Evolutionary conservation across 2,329 filamentous ascomycete genomes (phyloP), one percentile per base, ranked within the genome.

Genomic region (Eurotiales sp.): DNA sequence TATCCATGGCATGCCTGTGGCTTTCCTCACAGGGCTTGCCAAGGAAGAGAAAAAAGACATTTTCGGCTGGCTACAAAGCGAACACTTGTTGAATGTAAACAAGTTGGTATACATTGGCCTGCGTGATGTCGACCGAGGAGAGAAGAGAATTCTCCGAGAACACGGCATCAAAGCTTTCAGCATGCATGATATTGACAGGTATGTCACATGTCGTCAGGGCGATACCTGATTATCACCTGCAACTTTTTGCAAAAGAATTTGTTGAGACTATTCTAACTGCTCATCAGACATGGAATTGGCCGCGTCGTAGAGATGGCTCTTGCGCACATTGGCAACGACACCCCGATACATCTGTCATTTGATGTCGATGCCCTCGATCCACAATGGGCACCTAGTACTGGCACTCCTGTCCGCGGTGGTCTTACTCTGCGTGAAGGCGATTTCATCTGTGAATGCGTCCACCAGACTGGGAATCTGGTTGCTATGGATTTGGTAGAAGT

Each of bases 281-380:
- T 11, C 14, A 3, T 42, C 57, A 90, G 89, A 49, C 80, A 97
- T 66, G 93, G 93, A 42, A 99, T 99, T 63, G 93, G 93, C 50
- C 87, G 86, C 58, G 90, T 99, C 58, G 90, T 99, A 75, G 93
- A 97, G 65, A 95, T 96, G 92, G 92, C 92, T n/a, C 80, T 99
- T 48, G 92, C 86, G 27, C 91, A 96, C 76, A 95, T 97, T 59
- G 93, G 93, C 61, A 83, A 78, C 64, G 93, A 97, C 68, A 96
- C 91, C 0, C 93, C 93, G 37, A 96, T 99, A 66, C 93, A 99
- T 72, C 82, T 99, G 54, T 95, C 90, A 32, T 97, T 99, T 64
- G 93, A 99, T 68, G 90, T 99, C 59, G 93, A 99, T 70, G 93
- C 91, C 21, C 80, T 97, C 54, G 93, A 99, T 70, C 93, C 93